Base-by-base conservation (phyloP, 805 yeast genomes). In the Cyberlindnera xylosilytica region DNA sequence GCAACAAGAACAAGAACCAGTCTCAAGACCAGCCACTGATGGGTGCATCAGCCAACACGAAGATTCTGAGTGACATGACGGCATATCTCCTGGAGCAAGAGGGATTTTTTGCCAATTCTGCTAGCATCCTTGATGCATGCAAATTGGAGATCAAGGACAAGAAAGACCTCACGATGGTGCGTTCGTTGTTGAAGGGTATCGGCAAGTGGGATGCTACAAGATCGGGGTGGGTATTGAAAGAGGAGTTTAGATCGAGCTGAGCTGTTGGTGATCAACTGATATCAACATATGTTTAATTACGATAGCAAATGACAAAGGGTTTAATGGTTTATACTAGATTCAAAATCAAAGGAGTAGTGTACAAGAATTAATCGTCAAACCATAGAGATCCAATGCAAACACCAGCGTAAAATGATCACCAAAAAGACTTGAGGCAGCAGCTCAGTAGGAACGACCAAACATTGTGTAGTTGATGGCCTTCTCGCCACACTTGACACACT, bases 381-480 rank as follows among this genome's bases (percentile, higher is more conserved):
- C 16, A 31, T 15, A 23, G n/a, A 29, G 34, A 36, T 30, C 30
- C 20, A 18, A 11, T 22, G 20, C 16, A 15, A 20, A 28, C 27
- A 9, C n/a, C n/a, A 16, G 8, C 30, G 15, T 15, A 6, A 23
- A 4, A 24, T 23, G 15, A 26, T 16, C 30, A 10, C n/a, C n/a
- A 22, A 6, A 34, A 30, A 4, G 26, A 19, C 13, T 23, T 3
- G 17, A 27, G 15, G 15, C 22, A 23, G 46, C 24, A 8, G 24
- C 24, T 54, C 78, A 93, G 66, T 93, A 93, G 33, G 96, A 87
- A 73, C 99, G 83, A 60, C 99, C 99, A 62, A 93, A 93, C 91
- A 93, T 80, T 58, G 96, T 85, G 77, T 85, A 93, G 62, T 79
- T 76, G 49, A 78, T 64, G 32, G 99, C 99, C 34, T 69, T 66